Evolutionary conservation across 2,329 filamentous ascomycete genomes (phyloP).

Genomic region (Xylariaceae sp.): DNA sequence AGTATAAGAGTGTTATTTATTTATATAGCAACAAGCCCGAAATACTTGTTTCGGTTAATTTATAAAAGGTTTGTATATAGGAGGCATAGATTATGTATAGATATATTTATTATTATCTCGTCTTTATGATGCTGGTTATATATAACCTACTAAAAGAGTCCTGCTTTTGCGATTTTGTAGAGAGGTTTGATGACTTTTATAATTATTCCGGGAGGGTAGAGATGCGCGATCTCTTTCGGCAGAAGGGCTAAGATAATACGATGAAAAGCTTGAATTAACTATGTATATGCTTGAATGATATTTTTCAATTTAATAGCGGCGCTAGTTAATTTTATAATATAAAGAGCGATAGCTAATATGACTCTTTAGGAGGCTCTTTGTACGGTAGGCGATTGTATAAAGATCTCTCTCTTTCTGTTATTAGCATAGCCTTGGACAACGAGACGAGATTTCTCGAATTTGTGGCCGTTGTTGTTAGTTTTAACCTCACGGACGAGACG

Average conservation of each 20-base stretch:
- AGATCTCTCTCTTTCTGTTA: background rate
- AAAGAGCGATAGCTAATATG: background rate
- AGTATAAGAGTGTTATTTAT: background rate
- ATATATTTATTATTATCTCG: background rate
- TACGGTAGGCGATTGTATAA: background rate
- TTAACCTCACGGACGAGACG: too few relatives aligned
- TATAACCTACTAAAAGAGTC: background rate
- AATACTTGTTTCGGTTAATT: background rate
- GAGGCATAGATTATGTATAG: background rate
- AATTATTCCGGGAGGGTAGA: background rate
- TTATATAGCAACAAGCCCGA: background rate
- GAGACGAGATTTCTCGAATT: background rate
- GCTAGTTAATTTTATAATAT: background rate
- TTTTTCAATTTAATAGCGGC: background rate
- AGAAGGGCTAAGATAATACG: background rate
- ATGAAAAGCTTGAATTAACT: background rate
- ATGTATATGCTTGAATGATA: conserved; percentile 1
- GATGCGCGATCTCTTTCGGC: background rate
- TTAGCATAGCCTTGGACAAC: background rate
- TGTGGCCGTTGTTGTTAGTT: background rate
- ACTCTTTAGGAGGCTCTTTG: background rate
- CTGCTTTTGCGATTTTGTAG: background rate
- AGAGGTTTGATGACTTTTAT: background rate
- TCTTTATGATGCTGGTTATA: background rate
- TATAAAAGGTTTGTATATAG: background rate